Evolutionary conservation across 2,329 filamentous ascomycete species (phyloP).

Genomic region (Colletotrichum liriopes): DNA sequence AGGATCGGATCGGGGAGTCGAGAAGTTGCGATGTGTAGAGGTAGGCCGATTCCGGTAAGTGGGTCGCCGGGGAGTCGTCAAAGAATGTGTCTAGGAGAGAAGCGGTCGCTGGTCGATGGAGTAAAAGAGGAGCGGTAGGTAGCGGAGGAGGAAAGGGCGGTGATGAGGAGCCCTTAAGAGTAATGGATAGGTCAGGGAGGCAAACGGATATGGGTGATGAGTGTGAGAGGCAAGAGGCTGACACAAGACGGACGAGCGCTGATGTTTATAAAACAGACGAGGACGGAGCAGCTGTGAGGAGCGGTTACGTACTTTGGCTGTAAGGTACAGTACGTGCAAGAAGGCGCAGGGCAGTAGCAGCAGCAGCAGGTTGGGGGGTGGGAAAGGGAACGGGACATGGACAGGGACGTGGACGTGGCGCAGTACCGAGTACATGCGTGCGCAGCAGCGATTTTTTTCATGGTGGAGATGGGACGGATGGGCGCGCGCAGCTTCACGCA

Average conservation of each 20-base stretch:
- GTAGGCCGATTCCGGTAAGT: constrained; percentile 21
- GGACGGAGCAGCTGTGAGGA: constrained; percentile 6
- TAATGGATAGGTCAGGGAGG: constrained; percentile 3
- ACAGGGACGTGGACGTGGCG: constrained; percentile 40
- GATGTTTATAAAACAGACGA: constrained; percentile 43
- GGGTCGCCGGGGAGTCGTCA: constrained; percentile 22
- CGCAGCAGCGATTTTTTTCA: constrained; percentile 13
- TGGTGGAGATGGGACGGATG: constrained; percentile 41
- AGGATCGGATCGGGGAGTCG: not conserved
- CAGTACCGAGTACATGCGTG: constrained; percentile 27
- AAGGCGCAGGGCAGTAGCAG: constrained; percentile 33
- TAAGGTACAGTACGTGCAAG: constrained; percentile 27
- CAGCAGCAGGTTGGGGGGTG: constrained; percentile 15
- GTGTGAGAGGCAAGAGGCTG: constrained; percentile 19
- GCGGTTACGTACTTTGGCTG: constrained; percentile 26
- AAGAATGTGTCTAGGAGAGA: constrained; percentile 30
- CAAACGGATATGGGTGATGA: constrained; percentile 30
- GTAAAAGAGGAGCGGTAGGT: not conserved
- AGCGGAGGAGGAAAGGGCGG: constrained; percentile 26
- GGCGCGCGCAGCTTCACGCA: constrained; percentile 25
- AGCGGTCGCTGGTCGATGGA: constrained; percentile 21
- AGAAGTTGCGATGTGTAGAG: constrained; percentile 9
- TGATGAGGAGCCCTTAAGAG: constrained; percentile 5
- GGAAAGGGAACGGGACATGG: constrained; percentile 28
- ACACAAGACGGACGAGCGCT: constrained; percentile 32